Percentiles rank a stretch among this genome's conserved stretches.
These are phyloP conservation scores for Termitomyces sp. DNA, from an alignment of 768 basidiomycete genomes.

Conservation along the genomic window DNA sequence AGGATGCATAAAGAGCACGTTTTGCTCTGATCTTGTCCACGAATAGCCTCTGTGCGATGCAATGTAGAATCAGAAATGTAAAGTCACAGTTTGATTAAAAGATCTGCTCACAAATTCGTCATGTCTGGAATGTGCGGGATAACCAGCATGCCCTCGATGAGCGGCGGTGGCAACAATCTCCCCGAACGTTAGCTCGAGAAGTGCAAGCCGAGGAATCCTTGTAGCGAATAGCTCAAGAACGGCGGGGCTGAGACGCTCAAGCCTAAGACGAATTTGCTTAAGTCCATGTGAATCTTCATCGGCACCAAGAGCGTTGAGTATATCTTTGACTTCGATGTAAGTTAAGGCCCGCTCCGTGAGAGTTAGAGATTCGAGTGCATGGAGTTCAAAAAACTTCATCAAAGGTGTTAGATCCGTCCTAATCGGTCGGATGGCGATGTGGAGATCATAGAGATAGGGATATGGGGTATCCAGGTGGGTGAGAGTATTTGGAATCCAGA, in stretches of 20 bases:
- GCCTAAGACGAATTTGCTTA: conserved; percentile 16
- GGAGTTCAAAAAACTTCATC: conserved; percentile 25
- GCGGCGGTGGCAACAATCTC: conserved; percentile 13
- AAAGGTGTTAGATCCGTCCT: conserved; percentile 25
- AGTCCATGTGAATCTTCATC: conserved; percentile 8
- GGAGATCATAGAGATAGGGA: conserved; percentile 27
- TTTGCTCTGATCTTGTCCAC: conserved; percentile 1
- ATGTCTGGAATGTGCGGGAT: not conserved
- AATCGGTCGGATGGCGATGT: conserved; percentile 37
- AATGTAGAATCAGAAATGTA: not conserved
- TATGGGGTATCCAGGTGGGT: conserved; percentile 23
- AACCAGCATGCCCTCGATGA: not conserved
- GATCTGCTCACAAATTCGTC: conserved; percentile 10
- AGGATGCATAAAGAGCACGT: conserved; percentile 3
- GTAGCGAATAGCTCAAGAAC: conserved; percentile 20
- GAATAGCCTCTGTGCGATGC: conserved; percentile 10
- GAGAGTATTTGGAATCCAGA: conserved; percentile 40
- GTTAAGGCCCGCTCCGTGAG: conserved; percentile 34
- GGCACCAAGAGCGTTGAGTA: conserved; percentile 22
- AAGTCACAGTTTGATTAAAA: not conserved
- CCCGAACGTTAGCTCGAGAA: conserved; percentile 20
- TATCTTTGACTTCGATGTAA: conserved; percentile 22
- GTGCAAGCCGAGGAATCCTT: conserved; percentile 17
- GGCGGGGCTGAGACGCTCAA: conserved; percentile 21
- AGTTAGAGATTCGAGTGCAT: conserved; percentile 27